Base-by-base conservation (phyloP, 2,329 filamentous ascomycete species). In the Orbilia brochopaga region DNA sequence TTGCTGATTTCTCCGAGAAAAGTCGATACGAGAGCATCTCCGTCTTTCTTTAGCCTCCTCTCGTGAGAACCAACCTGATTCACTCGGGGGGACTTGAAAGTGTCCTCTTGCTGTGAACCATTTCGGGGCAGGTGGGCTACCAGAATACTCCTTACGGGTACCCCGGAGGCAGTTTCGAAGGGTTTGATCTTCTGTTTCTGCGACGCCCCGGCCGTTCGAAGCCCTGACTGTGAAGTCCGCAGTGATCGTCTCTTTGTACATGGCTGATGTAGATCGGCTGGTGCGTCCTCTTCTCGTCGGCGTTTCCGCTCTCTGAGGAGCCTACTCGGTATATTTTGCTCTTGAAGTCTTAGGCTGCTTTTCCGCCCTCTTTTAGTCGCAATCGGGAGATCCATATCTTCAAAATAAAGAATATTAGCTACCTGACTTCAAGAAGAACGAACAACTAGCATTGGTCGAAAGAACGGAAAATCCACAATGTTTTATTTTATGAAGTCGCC, bases 41-140 rank as follows among this genome's bases (percentile, higher is more conserved):
- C 61, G 42, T 8, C 67, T n/a, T 40, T 73, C 67, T 53, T 66
- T 65, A n/a, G 17, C 21, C 27, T 73, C 67, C 23, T 55, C 21
- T 0, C 13, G 4, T 35, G 54, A 17, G n/a, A 54, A 52, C 19
- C 24, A 52, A 0, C 4, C 2, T 4, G 1, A 2, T 30, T 66
- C 1, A 19, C 56, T 54, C 0, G 67, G 40, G 6, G 48, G 55
- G 17, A 60, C n/a, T 19, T 8, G 17, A 17, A 73, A 73, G 1
- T 57, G 15, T 4, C 44, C 50, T 13, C 32, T n/a, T 0, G 10
- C 19, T 19, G 53, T 40, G 19, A 63, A 70, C 53, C 59, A 70
- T 32, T 15, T 24, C 8, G 55, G 24, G 15, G 35, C 42, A 0
- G 59, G 58, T 1, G 66, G 54, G 13, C 59, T 63, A 13, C 17